These are phyloP conservation scores for Lithocarpus polystachyus DNA, from an alignment of 306 rosid species.

Conservation along the genomic window DNA sequence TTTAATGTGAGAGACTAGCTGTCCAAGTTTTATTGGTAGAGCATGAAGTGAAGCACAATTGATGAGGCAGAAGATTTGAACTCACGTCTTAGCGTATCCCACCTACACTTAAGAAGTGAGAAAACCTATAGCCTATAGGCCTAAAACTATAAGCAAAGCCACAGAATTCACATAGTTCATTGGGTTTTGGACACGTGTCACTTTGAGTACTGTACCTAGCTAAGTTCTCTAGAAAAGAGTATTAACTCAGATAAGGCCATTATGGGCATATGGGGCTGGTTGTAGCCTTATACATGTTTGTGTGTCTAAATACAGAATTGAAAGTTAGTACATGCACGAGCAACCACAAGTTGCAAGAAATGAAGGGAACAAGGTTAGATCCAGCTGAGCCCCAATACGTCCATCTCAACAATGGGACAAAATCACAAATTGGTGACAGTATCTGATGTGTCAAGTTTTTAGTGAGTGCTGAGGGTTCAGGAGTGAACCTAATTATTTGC, in stretches of 20 bases:
- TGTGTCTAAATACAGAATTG: background rate
- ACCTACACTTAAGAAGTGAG: background rate
- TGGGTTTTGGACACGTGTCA: conserved; percentile 14
- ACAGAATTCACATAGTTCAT: background rate
- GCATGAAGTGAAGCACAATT: too few relatives aligned
- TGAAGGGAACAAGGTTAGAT: background rate
- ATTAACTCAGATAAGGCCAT: background rate
- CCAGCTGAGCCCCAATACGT: background rate
- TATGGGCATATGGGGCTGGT: background rate
- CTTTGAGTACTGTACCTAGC: background rate
- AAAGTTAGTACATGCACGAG: conserved; percentile 1
- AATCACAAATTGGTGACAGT: background rate
- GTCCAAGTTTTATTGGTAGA: too few relatives aligned
- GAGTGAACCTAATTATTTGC: conserved; percentile 1
- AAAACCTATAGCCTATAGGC: too few relatives aligned
- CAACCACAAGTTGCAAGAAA: background rate
- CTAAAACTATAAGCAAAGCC: background rate
- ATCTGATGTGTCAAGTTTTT: conserved; percentile 24
- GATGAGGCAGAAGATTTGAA: too few relatives aligned
- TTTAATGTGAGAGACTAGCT: too few relatives aligned
- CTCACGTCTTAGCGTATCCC: background rate
- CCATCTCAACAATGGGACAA: conserved; percentile 11
- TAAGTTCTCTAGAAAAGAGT: conserved; percentile 2
- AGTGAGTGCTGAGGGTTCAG: background rate
- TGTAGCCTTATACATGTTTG: background rate